Percentiles rank a stretch among this genome's conserved stretches.
These are phyloP conservation scores for Pichia sp. DNA, from an alignment of 1,139 yeast species.

Conservation along the genomic window DNA sequence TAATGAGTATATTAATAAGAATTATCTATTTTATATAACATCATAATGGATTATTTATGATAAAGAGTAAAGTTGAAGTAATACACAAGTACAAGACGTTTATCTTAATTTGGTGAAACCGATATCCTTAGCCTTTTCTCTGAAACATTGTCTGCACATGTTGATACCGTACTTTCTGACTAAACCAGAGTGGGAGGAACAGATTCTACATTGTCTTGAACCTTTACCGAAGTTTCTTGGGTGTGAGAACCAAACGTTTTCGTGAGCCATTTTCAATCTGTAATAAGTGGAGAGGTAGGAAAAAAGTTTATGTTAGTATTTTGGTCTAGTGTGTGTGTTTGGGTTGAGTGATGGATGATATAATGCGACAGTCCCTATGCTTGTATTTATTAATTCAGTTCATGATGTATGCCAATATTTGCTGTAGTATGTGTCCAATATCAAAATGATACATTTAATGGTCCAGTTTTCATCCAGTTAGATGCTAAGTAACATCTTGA, in stretches of 20 bases:
- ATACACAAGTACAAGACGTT: conserved; percentile 28
- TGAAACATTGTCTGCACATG: conserved; percentile 99
- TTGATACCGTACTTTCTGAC: conserved; percentile 99
- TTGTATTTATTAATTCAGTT: too few species aligned
- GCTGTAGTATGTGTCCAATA: too few species aligned
- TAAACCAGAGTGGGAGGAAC: conserved; percentile 98
- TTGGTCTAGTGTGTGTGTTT: not conserved
- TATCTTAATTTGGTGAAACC: conserved; percentile 99
- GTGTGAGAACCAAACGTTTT: conserved; percentile 99
- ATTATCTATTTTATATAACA: conserved; percentile 10
- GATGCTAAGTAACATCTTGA: too few species aligned
- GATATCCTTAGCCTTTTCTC: conserved; percentile 99
- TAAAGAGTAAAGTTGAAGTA: conserved; percentile 9
- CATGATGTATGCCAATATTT: too few species aligned
- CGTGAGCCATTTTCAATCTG: conserved; percentile 83
- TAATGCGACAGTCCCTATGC: too few species aligned
- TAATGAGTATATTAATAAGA: conserved; percentile 3
- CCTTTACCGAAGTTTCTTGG: conserved; percentile 99
- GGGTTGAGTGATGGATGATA: not conserved
- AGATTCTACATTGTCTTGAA: conserved; percentile 99
- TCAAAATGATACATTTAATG: too few species aligned
- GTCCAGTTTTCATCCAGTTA: too few species aligned
- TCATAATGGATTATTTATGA: conserved; percentile 5
- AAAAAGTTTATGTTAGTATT: conserved; percentile 18
- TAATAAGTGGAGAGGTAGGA: not conserved